Percentiles rank a stretch among this genome's conserved stretches.
Conservation (phyloP, 1,139 yeast genomes). For the Diutina scorzettiae region DNA sequence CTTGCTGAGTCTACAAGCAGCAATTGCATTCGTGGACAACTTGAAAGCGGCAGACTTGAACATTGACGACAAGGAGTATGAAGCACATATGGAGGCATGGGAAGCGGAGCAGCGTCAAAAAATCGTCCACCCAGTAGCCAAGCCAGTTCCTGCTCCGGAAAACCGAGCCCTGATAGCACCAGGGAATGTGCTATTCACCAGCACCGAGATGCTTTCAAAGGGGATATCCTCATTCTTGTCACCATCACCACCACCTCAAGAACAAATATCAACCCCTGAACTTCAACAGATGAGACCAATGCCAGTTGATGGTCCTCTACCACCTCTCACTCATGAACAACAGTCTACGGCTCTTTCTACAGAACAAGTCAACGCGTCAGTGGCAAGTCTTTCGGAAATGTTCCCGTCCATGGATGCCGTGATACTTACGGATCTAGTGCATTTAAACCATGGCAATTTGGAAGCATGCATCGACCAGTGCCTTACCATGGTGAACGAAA, state of each 20-base stretch:
- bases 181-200: constrained; percentile 36
- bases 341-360: constrained; percentile 10
- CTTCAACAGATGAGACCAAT: constrained; percentile 6
- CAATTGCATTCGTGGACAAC: constrained; percentile 61
- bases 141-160: constrained; percentile 7
- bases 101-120: constrained; percentile 24
- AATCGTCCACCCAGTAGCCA: constrained; percentile 13
- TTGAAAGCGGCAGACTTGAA: constrained; percentile 49
- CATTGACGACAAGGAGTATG: constrained; percentile 45
- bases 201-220: constrained; percentile 43
- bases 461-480: constrained; percentile 70
- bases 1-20: constrained; percentile 77
- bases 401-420: constrained; percentile 66
- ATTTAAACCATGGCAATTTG: constrained; percentile 53
- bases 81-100: constrained; percentile 38
- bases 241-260: constrained; percentile 29
- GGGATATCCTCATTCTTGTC: constrained; percentile 34
- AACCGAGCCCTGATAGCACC: constrained; percentile 22
- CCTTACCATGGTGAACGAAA: constrained; percentile 16
- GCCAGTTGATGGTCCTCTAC: constrained; percentile 9
- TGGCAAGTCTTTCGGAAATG: constrained; percentile 46
- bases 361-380: constrained; percentile 13
- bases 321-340: constrained; percentile 7
- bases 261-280: neutral
- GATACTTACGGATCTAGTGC: constrained; percentile 58